A percentile compares a stretch with the other conserved stretches of the same genome.
phyloP scores from a whole-genome alignment of 2,329 filamentous ascomycete species.

The Fonsecaea erecta region DNA sequence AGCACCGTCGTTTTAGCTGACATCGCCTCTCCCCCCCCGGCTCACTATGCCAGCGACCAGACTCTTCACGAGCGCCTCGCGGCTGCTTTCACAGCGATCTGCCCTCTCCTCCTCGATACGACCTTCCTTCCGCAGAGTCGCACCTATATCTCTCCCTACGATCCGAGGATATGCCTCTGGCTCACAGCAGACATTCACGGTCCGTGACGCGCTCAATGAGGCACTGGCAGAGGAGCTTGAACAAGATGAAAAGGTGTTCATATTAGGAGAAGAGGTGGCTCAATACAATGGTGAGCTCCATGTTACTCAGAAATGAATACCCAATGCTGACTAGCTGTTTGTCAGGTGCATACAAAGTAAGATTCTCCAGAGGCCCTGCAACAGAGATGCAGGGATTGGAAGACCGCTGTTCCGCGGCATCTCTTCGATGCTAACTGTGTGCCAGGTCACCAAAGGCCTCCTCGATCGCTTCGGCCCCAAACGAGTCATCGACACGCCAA shows the following conservation, averaged over 20 bases:
- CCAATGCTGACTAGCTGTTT: constrained; percentile 9
- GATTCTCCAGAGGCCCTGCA: not conserved
- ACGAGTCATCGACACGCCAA: constrained; percentile 96
- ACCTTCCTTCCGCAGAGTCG: constrained; percentile 46
- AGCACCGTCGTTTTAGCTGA: not conserved
- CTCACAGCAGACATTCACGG: constrained; percentile 87
- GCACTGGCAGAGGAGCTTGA: constrained; percentile 97
- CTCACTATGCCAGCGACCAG: constrained; percentile 62
- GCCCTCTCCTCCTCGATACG: constrained; percentile 38
- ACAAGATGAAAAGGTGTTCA: constrained; percentile 89
- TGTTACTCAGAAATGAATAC: not conserved
- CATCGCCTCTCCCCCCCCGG: constrained; percentile 52
- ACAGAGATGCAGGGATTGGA: not conserved
- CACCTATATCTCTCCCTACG: constrained; percentile 54
- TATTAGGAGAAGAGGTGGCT: constrained; percentile 96
- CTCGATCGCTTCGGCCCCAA: constrained; percentile 96
- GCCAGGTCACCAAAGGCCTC: constrained; percentile 86
- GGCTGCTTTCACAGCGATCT: constrained; percentile 63
- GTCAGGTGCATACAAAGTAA: constrained; percentile 67
- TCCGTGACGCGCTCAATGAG: constrained; percentile 96
- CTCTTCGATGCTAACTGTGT: not conserved
- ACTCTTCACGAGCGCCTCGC: constrained; percentile 67
- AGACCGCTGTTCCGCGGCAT: not conserved
- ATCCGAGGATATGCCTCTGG: constrained; percentile 62
- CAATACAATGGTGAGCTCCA: constrained; percentile 93